Percentiles rank a stretch among this genome's conserved stretches.
phyloP scores from a whole-genome alignment of 2,329 filamentous ascomycete species.

The Fusarium irregulare region DNA sequence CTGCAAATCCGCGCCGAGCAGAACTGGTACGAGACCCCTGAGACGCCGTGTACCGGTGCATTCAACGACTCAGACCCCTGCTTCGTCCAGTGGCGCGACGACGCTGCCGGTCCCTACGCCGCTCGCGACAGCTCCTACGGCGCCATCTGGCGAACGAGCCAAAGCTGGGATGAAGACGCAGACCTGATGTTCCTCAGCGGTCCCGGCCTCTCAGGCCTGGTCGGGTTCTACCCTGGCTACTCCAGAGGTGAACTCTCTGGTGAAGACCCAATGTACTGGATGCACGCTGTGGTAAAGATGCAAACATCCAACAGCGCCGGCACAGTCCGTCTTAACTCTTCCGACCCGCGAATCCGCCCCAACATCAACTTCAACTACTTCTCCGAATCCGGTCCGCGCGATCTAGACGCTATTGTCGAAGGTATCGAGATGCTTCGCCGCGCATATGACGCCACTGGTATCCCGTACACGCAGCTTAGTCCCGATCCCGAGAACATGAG shows the following conservation, averaged over 20 bases:
- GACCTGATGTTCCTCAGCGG: conserved; percentile 12
- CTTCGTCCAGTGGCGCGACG: conserved; percentile 2
- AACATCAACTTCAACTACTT: conserved; percentile 18
- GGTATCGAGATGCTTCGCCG: conserved; percentile 4
- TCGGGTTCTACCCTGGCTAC: conserved; percentile 6
- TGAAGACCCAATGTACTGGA: background rate
- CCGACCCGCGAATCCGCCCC: background rate
- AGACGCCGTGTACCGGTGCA: background rate
- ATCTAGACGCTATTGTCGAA: conserved; percentile 4
- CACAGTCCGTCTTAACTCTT: conserved; percentile 1
- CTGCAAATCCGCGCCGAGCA: conserved; percentile 1
- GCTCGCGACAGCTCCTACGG: conserved; percentile 3
- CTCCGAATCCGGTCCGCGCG: background rate
- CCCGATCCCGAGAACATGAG: background rate
- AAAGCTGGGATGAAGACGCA: conserved; percentile 2
- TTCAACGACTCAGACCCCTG: background rate
- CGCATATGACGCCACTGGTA: conserved; percentile 4
- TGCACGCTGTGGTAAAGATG: conserved; percentile 13
- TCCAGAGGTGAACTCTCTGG: background rate
- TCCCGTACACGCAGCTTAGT: background rate
- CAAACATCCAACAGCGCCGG: conserved; percentile 11
- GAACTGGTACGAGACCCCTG: background rate
- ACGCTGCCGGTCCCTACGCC: background rate
- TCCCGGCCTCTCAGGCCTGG: fast-evolving
- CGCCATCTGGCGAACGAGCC: background rate